Evolutionary conservation across 805 yeast genomes (phyloP).

Genomic region (Schizosaccharomyces cryophilus): DNA sequence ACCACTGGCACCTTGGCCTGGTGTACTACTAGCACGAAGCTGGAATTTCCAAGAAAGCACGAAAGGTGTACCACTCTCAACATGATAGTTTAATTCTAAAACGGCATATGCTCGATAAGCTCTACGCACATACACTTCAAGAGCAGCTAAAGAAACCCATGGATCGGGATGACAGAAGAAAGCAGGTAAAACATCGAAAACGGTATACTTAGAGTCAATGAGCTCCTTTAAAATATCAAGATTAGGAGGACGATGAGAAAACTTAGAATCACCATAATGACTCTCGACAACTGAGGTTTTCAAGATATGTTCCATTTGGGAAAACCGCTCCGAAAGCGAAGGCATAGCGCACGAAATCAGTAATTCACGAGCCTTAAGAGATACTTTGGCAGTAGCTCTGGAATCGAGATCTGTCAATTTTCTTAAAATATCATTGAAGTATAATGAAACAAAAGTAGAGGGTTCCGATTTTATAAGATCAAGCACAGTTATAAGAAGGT

Average conservation of each 20-base stretch:
- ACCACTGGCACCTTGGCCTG: conserved; percentile 12
- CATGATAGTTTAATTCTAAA: conserved; percentile 41
- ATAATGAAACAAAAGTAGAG: conserved; percentile 24
- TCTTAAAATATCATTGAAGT: conserved; percentile 48
- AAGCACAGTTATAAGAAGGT: conserved; percentile 62
- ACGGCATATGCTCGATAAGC: conserved; percentile 91
- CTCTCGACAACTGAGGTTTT: conserved; percentile 76
- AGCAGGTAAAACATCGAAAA: conserved; percentile 84
- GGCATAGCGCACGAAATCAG: conserved; percentile 93
- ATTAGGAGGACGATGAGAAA: conserved; percentile 59
- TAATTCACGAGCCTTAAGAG: conserved; percentile 85
- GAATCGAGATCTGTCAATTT: conserved; percentile 69
- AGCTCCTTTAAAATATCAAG: conserved; percentile 63
- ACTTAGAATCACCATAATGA: conserved; percentile 62
- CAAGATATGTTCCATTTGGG: conserved; percentile 88
- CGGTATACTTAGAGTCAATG: conserved; percentile 86
- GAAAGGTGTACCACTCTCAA: conserved; percentile 31
- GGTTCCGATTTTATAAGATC: conserved; percentile 34
- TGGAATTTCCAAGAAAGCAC: conserved; percentile 65
- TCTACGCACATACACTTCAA: conserved; percentile 87
- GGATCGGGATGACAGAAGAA: conserved; percentile 65
- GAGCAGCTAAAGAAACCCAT: conserved; percentile 83
- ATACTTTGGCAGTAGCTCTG: conserved; percentile 77
- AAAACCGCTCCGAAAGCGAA: conserved; percentile 82
- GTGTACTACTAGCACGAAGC: conserved; percentile 44